Evolutionary conservation across 2,329 filamentous ascomycete genomes (phyloP).

Genomic region (Coniochaeta sp.): DNA sequence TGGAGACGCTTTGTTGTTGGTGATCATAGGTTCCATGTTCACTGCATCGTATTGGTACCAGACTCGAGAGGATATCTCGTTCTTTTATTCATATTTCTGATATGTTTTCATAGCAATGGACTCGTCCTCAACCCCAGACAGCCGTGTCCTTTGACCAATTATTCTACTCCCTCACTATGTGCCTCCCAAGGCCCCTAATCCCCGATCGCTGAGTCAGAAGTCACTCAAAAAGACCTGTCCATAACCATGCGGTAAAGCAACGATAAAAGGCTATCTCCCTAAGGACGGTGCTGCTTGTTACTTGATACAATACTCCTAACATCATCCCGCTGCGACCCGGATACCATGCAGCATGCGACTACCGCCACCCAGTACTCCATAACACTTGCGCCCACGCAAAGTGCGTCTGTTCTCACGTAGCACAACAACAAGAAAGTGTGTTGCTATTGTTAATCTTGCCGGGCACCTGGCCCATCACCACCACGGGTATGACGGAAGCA

Average conservation of each 20-base stretch:
- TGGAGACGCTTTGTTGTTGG: no score
- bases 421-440: no score
- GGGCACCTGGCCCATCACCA: no score
- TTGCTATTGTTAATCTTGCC: no score
- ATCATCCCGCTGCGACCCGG: not conserved
- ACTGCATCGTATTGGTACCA: not conserved
- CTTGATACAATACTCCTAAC: not conserved
- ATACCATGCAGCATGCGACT: no score
- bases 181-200: not conserved
- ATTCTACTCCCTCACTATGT: not conserved
- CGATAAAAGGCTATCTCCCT: not conserved
- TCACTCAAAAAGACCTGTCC: not conserved
- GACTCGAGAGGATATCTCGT: not conserved
- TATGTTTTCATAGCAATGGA: not conserved
- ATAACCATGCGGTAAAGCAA: not conserved
- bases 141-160: not conserved
- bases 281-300: not conserved
- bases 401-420: no score
- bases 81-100: not conserved
- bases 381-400: no score
- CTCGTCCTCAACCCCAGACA: not conserved
- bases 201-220: not conserved
- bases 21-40: no score
- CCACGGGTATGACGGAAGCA: conserved; percentile 2
- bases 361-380: no score